Evolutionary conservation across 306 rosid genomes (phyloP).

Genomic region (cucumber (Cucumis sativus)): DNA sequence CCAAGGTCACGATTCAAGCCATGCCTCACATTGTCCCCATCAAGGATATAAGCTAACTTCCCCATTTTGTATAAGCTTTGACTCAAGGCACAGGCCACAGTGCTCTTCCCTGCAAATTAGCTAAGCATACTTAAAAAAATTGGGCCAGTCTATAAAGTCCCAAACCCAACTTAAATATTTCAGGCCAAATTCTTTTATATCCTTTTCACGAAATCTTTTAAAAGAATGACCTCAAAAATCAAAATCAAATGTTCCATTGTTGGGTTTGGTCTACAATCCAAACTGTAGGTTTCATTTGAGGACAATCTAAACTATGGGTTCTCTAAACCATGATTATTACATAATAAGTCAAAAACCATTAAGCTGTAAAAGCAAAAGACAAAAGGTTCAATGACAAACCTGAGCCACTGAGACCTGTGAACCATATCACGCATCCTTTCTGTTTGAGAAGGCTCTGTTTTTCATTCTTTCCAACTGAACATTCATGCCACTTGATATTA

Average conservation of each 20-base stretch:
- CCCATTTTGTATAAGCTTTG: constrained; percentile 57
- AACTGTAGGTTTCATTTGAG: neutral
- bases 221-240: neutral
- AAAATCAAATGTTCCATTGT: neutral
- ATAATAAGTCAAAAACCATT: neutral
- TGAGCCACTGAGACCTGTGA: constrained; percentile 77
- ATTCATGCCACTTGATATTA: constrained; percentile 58
- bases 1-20: constrained; percentile 79
- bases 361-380: neutral
- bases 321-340: neutral
- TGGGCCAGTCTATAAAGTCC: neutral
- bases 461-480: constrained; percentile 38
- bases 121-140: neutral
- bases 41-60: constrained; percentile 69
- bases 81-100: constrained; percentile 87
- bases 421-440: constrained; percentile 66
- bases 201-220: neutral
- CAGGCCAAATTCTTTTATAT: neutral
- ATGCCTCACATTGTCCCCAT: constrained; percentile 95
- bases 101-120: constrained; percentile 70
- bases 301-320: neutral
- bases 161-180: neutral
- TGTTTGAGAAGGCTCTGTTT: constrained; percentile 46
- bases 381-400: constrained; percentile 21
- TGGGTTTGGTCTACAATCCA: neutral